These are phyloP conservation scores for Pontederia crassipes DNA, from an alignment of 176 grass and related monocot species.

Conservation along the genomic window DNA sequence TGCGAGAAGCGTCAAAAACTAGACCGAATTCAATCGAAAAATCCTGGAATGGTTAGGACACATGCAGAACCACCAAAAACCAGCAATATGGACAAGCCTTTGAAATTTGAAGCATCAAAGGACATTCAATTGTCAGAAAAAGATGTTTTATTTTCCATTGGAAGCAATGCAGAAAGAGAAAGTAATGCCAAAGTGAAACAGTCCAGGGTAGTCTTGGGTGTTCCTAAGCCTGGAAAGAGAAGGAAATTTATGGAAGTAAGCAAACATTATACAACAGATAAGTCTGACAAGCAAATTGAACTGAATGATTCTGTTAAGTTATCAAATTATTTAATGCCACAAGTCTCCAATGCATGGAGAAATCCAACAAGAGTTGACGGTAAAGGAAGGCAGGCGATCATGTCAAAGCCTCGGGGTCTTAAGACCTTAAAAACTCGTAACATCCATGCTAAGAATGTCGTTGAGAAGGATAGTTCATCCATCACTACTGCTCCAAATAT, in stretches of 20 bases:
- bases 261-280: slow-evolving; percentile 64
- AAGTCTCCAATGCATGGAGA: slow-evolving; percentile 29
- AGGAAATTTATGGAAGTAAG: slow-evolving; percentile 98
- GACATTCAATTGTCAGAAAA: slow-evolving; percentile 38
- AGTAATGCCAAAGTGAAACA: slow-evolving; percentile 43
- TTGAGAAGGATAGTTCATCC: slow-evolving; percentile 29
- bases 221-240: slow-evolving; percentile 89
- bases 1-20: slow-evolving; percentile 64
- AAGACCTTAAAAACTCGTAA: slow-evolving; percentile 46
- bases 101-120: slow-evolving; percentile 30
- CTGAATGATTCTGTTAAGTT: slow-evolving; percentile 35
- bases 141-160: slow-evolving; percentile 57
- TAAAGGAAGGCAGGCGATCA: slow-evolving; percentile 39
- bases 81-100: slow-evolving; percentile 12
- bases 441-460: slow-evolving; percentile 12
- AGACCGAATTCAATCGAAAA: slow-evolving; percentile 23
- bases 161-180: slow-evolving; percentile 41
- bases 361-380: slow-evolving; percentile 34
- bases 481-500: slow-evolving; percentile 4
- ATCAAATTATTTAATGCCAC: slow-evolving; percentile 41
- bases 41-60: slow-evolving; percentile 18
- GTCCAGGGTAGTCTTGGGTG: slow-evolving; percentile 76
- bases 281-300: slow-evolving; percentile 40
- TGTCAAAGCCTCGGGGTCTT: slow-evolving; percentile 34
- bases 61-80: slow-evolving; percentile 21